phyloP scores from a whole-genome alignment of 2,329 filamentous ascomycete species.

The Onygena corvina region DNA sequence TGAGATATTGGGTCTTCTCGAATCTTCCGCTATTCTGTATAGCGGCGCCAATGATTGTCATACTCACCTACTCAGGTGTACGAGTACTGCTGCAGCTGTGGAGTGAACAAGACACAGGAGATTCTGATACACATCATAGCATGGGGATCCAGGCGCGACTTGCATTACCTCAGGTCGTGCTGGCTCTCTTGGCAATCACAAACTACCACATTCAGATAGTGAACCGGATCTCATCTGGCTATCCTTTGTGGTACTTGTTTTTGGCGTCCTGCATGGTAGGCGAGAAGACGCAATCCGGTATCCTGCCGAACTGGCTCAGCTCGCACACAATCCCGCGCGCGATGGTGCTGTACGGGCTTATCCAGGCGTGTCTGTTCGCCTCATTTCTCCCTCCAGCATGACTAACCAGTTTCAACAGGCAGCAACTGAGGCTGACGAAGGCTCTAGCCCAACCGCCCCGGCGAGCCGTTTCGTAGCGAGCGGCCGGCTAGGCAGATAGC shows the following conservation, averaged over 20 bases:
- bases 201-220: constrained; percentile 92
- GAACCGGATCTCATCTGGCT: constrained; percentile 74
- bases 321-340: constrained; percentile 43
- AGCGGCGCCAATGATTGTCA: constrained; percentile 60
- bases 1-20: constrained; percentile 77
- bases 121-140: constrained; percentile 8
- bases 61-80: constrained; percentile 45
- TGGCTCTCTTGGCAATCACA: constrained; percentile 60
- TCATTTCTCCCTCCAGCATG: constrained; percentile 84
- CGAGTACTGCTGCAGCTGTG: constrained; percentile 18
- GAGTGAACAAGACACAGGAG: constrained; percentile 9
- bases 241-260: constrained; percentile 81
- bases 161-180: constrained; percentile 58
- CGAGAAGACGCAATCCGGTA: constrained; percentile 10
- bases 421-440: neutral
- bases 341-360: constrained; percentile 67
- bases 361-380: constrained; percentile 75
- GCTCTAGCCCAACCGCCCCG: neutral
- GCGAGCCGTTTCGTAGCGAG: too few species aligned
- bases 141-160: constrained; percentile 40
- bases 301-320: constrained; percentile 12
- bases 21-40: constrained; percentile 83
- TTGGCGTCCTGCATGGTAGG: constrained; percentile 41
- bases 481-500: too few species aligned
- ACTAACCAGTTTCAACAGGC: neutral